Evolutionary conservation across 768 basidiomycete species (phyloP), one percentile per base, ranked within the genome.

Genomic region (Baorangia bicolor): DNA sequence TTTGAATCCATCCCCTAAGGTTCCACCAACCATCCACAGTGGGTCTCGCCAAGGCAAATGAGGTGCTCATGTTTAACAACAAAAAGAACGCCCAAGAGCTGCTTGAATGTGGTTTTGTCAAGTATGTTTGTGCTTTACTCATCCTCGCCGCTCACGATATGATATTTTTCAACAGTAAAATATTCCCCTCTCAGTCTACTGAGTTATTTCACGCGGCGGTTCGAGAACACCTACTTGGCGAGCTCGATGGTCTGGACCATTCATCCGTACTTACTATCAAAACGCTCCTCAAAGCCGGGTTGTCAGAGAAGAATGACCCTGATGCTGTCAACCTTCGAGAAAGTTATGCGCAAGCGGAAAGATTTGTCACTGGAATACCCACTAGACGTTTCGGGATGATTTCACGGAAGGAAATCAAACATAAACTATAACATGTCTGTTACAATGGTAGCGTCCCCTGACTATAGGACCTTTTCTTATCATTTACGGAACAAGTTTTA

Each of bases 21-120:
- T 40, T 35, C 48, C 25, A 49, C 43, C 4, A 18, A 53, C 27
- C 13, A 18, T 54, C 21, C 14, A n/a, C 51, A 89, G 87, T 88
- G 83, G 87, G 87, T 16, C 65, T 84, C 25, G 79, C 81, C 14
- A 82, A 81, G 60, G 87, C 88, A 27, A 89, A 88, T 47, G 88
- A 90, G 56, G 85, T 83, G 1, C 75, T 90, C 3, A 71, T 90
- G 12, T 84, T 84, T 73, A 88, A 86, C 41, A 84, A 84, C 71
- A 88, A 84, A 70, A 80, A 86, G 58, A 72, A 66, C 1, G 81
- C 84, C 0, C 74, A 81, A 57, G 84, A 87, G 39, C 73, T 90
- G 0, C 70, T 81, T 5, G 71, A 77, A 38, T 81, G 76, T 64
- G 84, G 87, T 14, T 89, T 89, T 64, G 69, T 87, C 59, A 89